Conservation (phyloP, 2,329 filamentous ascomycete species). For the Diaporthe velutina region DNA sequence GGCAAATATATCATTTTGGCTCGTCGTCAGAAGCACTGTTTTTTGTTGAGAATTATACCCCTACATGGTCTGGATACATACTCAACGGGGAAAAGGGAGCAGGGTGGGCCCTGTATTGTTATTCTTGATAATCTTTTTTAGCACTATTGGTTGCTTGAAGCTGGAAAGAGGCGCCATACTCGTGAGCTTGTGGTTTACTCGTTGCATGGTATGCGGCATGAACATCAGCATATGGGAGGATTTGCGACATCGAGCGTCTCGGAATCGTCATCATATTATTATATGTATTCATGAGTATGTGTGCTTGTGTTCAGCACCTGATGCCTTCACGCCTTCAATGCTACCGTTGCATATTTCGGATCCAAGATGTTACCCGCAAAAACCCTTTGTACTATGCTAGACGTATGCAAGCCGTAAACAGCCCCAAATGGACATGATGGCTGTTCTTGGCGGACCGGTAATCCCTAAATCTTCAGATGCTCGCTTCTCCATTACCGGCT, state of each 20-base stretch:
- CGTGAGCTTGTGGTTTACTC: background rate
- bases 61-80: background rate
- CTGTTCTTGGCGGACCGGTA: background rate
- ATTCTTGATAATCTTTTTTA: background rate
- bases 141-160: background rate
- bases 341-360: background rate
- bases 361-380: background rate
- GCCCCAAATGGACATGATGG: background rate
- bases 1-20: background rate
- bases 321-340: background rate
- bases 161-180: background rate
- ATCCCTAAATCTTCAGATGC: background rate
- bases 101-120: background rate
- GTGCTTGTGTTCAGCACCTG: background rate
- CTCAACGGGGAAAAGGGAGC: background rate
- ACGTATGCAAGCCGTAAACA: conserved; percentile 17
- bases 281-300: background rate
- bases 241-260: background rate
- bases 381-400: conserved; percentile 18
- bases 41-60: conserved; percentile 19
- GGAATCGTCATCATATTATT: background rate
- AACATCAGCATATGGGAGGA: background rate
- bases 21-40: background rate
- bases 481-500: background rate
- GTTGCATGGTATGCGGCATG: background rate